Percentiles rank a stretch among this genome's conserved stretches.
Conservation (phyloP, 768 basidiomycete genomes). For the Termitomyces sp. region DNA sequence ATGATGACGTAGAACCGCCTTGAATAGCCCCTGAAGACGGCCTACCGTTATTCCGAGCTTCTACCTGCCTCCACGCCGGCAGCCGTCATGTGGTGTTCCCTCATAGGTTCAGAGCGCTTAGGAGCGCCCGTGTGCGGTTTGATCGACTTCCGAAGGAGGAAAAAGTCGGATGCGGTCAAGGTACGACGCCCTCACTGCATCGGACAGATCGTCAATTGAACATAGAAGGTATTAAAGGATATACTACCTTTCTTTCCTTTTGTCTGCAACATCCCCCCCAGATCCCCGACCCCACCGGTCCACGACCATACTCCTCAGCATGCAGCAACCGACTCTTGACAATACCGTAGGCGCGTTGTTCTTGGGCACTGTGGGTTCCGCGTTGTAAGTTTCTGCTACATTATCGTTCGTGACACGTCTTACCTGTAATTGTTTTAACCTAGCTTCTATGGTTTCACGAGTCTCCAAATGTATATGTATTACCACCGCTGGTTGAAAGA, state of each 20-base stretch:
- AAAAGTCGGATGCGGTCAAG: conserved; percentile 1
- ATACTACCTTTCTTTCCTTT: neutral
- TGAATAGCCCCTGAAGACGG: neutral
- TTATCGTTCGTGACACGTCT: neutral
- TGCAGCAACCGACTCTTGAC: conserved; percentile 26
- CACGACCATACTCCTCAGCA: conserved; percentile 15
- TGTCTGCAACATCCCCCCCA: neutral
- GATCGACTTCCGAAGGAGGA: neutral
- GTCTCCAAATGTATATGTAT: conserved; percentile 34
- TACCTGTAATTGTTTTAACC: neutral
- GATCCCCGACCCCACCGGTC: neutral
- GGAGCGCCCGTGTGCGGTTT: neutral
- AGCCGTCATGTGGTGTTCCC: neutral
- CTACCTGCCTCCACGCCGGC: neutral
- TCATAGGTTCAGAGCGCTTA: neutral
- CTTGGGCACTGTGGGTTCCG: conserved; percentile 28
- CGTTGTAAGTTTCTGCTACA: conserved; percentile 22
- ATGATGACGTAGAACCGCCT: neutral
- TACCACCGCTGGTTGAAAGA: conserved; percentile 33
- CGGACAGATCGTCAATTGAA: conserved; percentile 2
- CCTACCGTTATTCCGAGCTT: neutral
- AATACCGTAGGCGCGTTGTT: conserved; percentile 35
- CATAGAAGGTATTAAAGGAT: neutral
- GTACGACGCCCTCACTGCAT: conserved; percentile 1
- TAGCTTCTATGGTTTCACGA: conserved; percentile 35